These are phyloP conservation scores for Lachnellula cervina DNA, from an alignment of 2,329 filamentous ascomycete genomes.

Conservation along the genomic window DNA sequence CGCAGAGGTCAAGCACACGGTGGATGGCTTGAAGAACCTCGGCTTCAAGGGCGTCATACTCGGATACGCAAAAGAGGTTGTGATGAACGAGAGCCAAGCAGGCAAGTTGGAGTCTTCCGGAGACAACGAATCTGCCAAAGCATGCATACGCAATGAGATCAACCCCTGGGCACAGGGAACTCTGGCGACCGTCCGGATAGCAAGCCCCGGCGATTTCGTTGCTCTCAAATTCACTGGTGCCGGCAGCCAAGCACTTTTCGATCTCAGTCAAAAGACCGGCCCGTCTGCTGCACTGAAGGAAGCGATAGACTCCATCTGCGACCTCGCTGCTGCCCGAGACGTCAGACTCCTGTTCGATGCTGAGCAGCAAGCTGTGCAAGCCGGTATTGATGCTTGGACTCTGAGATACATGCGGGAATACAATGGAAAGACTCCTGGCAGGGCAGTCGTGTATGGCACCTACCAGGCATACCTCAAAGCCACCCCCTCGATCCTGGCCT, in stretches of 20 bases:
- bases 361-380: constrained; percentile 74
- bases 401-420: constrained; percentile 71
- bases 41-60: constrained; percentile 83
- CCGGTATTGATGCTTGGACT: constrained; percentile 77
- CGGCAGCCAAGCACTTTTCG: constrained; percentile 64
- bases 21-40: constrained; percentile 61
- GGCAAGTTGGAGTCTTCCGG: constrained; percentile 39
- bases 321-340: constrained; percentile 62
- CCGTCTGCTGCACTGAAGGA: constrained; percentile 60
- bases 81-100: constrained; percentile 55
- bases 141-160: constrained; percentile 55
- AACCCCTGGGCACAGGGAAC: constrained; percentile 69
- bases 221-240: constrained; percentile 73
- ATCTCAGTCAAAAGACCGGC: constrained; percentile 56
- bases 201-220: constrained; percentile 47
- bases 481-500: constrained; percentile 50
- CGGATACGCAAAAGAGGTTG: constrained; percentile 77
- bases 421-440: constrained; percentile 54
- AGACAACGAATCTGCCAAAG: constrained; percentile 44
- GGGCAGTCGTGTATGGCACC: constrained; percentile 72
- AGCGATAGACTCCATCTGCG: constrained; percentile 71
- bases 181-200: constrained; percentile 61
- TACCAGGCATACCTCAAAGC: constrained; percentile 74
- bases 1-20: constrained; percentile 61
- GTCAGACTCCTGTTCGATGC: constrained; percentile 79